Evolutionary conservation across 23 red algal species (phyloP).

Genomic region (Gracilaria vermiculophylla): DNA sequence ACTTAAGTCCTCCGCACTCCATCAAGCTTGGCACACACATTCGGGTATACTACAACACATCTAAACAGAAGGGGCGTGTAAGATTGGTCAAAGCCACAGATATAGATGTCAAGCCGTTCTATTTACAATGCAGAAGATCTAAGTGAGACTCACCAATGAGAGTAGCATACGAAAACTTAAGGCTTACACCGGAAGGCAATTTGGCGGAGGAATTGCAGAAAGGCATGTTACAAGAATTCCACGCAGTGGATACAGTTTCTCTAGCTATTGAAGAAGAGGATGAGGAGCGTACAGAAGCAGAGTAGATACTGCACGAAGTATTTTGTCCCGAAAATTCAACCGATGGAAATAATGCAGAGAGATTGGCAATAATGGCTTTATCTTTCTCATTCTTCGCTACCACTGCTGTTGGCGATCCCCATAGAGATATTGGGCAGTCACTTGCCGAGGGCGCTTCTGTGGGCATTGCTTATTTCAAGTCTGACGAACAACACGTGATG

Average conservation of each 20-base stretch:
- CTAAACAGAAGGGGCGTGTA: constrained; percentile 34
- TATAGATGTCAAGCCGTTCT: not conserved
- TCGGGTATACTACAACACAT: constrained; percentile 42
- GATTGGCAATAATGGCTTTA: too few relatives aligned
- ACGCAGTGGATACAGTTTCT: too few relatives aligned
- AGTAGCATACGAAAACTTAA: constrained; percentile 14
- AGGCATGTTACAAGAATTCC: constrained; percentile 18
- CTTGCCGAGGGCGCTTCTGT: not conserved
- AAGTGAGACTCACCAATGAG: not conserved
- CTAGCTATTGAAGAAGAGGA: not conserved
- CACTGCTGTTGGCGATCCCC: not conserved
- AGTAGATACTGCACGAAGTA: not conserved
- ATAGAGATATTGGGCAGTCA: not conserved
- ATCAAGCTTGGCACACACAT: not conserved
- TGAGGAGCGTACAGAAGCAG: not conserved
- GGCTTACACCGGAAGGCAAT: not conserved
- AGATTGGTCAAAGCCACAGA: constrained; percentile 32
- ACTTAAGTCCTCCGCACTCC: not conserved
- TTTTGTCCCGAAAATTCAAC: too few relatives aligned
- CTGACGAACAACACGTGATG: constrained; percentile 29
- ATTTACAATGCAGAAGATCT: constrained; percentile 7
- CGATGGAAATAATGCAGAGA: too few relatives aligned
- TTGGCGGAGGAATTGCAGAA: not conserved
- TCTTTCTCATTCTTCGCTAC: too few relatives aligned
- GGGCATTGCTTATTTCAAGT: not conserved